A percentile compares a stretch with the other conserved stretches of the same genome.
These are phyloP conservation scores for Coemansia pectinata DNA, from an alignment of 192 early-diverging fungal species.

Conservation along the genomic window DNA sequence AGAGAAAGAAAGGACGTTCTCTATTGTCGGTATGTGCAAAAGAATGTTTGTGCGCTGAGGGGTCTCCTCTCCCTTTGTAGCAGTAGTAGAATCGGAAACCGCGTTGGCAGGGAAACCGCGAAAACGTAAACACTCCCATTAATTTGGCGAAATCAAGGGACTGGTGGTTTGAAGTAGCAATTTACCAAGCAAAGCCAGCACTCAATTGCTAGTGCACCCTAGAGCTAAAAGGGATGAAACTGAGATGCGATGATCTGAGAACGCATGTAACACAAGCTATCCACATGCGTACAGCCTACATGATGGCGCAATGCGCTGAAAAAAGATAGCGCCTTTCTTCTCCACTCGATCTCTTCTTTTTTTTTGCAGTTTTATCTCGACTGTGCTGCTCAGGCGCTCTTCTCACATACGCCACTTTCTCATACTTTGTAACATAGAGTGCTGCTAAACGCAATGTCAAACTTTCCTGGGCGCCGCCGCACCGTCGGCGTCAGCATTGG, in stretches of 20 bases:
- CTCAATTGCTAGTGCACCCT: too few relatives aligned
- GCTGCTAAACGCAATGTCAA: background rate
- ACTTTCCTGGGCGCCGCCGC: constrained; percentile 6
- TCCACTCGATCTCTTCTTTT: background rate
- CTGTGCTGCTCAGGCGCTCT: background rate
- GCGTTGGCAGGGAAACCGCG: background rate
- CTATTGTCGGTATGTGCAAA: background rate
- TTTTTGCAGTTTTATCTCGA: background rate
- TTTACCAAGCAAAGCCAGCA: too few relatives aligned
- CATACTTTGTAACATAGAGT: background rate
- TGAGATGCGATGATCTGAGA: background rate
- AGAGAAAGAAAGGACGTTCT: background rate
- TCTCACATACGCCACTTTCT: background rate
- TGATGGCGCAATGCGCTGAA: constrained; percentile 2
- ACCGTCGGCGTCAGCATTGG: constrained; percentile 8
- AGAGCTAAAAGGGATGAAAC: background rate
- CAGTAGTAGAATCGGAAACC: background rate
- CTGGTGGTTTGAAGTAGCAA: background rate
- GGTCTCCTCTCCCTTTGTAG: background rate
- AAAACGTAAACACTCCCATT: background rate
- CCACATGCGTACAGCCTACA: background rate
- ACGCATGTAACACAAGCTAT: background rate
- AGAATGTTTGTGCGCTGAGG: constrained; percentile 2
- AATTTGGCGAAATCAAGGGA: background rate
- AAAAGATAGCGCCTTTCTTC: background rate